phyloP scores from a whole-genome alignment of 768 basidiomycete genomes.

The Lentinus tigrinus region DNA sequence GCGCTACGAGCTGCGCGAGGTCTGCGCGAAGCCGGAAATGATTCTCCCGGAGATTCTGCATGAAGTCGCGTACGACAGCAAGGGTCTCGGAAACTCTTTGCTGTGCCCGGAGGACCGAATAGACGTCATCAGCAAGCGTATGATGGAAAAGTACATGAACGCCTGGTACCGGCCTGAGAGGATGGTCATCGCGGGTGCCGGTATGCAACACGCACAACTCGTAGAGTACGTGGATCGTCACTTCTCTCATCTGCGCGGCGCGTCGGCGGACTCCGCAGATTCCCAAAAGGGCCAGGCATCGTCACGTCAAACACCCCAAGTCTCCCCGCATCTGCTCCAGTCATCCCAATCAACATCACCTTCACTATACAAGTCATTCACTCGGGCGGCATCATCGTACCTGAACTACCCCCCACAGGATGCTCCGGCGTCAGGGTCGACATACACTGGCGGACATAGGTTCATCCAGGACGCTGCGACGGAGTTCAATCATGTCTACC shows the following conservation, averaged over 20 bases:
- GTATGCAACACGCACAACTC: conserved; percentile 86
- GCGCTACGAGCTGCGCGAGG: conserved; percentile 86
- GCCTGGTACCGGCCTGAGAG: conserved; percentile 92
- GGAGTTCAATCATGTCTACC: conserved; percentile 91
- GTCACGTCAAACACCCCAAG: conserved; percentile 21
- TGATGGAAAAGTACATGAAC: conserved; percentile 62
- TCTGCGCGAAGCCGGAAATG: conserved; percentile 87
- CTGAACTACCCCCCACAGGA: conserved; percentile 41
- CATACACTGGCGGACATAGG: conserved; percentile 83
- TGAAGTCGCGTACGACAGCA: conserved; percentile 73
- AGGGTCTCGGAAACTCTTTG: conserved; percentile 86
- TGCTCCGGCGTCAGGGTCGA: conserved; percentile 35
- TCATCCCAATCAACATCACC: conserved; percentile 41
- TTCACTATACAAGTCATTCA: conserved; percentile 62
- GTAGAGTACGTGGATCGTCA: conserved; percentile 83
- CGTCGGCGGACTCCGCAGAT: conserved; percentile 19
- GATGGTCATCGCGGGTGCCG: conserved; percentile 94
- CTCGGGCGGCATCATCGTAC: conserved; percentile 75
- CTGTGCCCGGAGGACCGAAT: conserved; percentile 87
- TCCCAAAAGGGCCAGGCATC: background rate
- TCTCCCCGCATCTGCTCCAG: conserved; percentile 60
- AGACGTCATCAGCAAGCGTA: conserved; percentile 55
- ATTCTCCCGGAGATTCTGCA: conserved; percentile 91
- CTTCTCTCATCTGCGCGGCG: conserved; percentile 65
- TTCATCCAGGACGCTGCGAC: conserved; percentile 59